Base-by-base conservation (phyloP, 2,329 filamentous ascomycete species). In the Neofusicoccum sp. region DNA sequence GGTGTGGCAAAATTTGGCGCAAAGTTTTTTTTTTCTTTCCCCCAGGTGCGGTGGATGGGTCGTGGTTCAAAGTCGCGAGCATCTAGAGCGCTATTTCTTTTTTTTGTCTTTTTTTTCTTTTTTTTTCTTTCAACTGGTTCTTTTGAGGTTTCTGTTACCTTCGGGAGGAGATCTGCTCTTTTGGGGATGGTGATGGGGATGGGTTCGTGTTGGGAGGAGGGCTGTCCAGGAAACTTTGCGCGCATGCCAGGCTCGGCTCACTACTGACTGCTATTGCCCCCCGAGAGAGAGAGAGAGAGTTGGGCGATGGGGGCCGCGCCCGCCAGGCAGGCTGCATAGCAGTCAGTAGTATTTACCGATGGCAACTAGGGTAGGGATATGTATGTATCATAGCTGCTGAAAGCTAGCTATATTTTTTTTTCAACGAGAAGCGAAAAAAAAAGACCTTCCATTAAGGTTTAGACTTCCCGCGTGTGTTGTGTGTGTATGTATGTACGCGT, bases 1-100 rank as follows among this genome's bases (percentile, higher is more conserved):
- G 51, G 51, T 31, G 51, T 43, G 51, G 51, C 51, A 54, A 56
- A 48, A 43, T 30, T 56, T 56, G 51, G 51, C 51, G 51, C 51
- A 56, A 56, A 34, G 38, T 43, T 30, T 41, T 58, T 40, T 40
- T 40, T 40, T 40, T 40, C n/a, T 40, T 40, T 40, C 36, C n/a
- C 36, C 6, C 16, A 12, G 56, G 41, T 31, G 44, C 44, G 56
- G 56, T 40, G 49, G 49, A 38, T 38, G 34, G 49, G 49, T 54
- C 31, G 53, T 57, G 38, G 53, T 43, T 57, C 28, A n/a, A 45
- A 1, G 53, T 57, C 38, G 53, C 56, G 41, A 47, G 41, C 41
- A 48, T 48, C 44, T 58, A 45, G 56, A 48, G 56, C 41, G 56
- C 53, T 40, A 9, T 57, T 57, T 24, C 30, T 44, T 47, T 24